These are phyloP conservation scores for Albugo candida DNA, from an alignment of 352 stramenopile genomes.

Conservation along the genomic window DNA sequence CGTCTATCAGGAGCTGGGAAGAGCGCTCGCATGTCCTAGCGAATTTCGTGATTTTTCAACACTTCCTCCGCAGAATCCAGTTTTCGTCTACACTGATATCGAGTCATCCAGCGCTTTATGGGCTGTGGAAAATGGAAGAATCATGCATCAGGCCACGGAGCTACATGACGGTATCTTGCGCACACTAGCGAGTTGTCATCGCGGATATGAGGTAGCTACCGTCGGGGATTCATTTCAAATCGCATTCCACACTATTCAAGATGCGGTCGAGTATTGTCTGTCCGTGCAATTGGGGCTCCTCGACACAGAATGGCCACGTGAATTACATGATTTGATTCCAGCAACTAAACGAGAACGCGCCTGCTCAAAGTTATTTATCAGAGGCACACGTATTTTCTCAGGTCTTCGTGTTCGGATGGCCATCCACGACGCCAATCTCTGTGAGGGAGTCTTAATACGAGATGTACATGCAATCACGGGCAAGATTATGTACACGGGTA, in stretches of 20 bases:
- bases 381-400: slow-evolving; percentile 30
- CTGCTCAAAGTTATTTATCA: slow-evolving; percentile 20
- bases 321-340: slow-evolving; percentile 25
- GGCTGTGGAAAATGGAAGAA: slow-evolving; percentile 14
- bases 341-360: slow-evolving; percentile 16
- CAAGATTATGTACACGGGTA: slow-evolving; percentile 29
- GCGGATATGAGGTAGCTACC: slow-evolving; percentile 39
- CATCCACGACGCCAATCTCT: slow-evolving; percentile 23
- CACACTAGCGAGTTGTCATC: slow-evolving; percentile 14
- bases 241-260: slow-evolving; percentile 27
- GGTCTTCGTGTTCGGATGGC: slow-evolving; percentile 35
- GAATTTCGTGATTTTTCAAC: slow-evolving; percentile 12
- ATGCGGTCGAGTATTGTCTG: slow-evolving; percentile 35
- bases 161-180: slow-evolving; percentile 34
- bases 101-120: slow-evolving; percentile 34
- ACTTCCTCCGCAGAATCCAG: slow-evolving; percentile 13
- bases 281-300: slow-evolving; percentile 27
- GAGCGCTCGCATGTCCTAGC: slow-evolving; percentile 15
- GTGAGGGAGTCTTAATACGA: slow-evolving; percentile 25
- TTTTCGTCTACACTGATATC: slow-evolving; percentile 60
- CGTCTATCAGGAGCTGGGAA: slow-evolving; percentile 5
- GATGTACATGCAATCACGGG: slow-evolving; percentile 24
- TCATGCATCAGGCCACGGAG: slow-evolving; percentile 31
- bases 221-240: slow-evolving; percentile 37
- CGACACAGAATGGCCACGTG: slow-evolving; percentile 18